These are phyloP conservation scores for Rutidosis leptorrhynchoides DNA, from an alignment of 129 eudicot species.

Conservation along the genomic window DNA sequence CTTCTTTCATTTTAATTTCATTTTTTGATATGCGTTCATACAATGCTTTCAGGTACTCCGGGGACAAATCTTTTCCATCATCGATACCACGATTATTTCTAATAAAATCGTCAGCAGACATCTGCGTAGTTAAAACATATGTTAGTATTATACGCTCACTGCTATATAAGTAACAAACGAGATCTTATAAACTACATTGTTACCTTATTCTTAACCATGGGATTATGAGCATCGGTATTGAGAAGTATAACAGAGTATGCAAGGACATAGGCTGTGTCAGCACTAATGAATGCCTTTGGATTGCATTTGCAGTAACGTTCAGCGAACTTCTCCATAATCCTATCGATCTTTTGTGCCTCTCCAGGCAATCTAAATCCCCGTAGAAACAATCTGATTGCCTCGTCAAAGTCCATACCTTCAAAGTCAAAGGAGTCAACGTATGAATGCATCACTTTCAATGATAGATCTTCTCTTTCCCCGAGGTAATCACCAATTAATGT, in stretches of 20 bases:
- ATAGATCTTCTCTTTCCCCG: constrained; percentile 91
- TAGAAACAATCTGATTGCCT: constrained; percentile 79
- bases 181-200: constrained; percentile 13
- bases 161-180: constrained; percentile 3
- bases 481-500: constrained; percentile 91
- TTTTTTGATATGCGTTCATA: constrained; percentile 82
- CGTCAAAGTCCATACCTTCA: constrained; percentile 86
- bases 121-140: constrained; percentile 46
- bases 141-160: constrained; percentile 17
- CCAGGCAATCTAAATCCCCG: constrained; percentile 96
- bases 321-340: constrained; percentile 98
- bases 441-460: constrained; percentile 93
- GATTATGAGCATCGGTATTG: constrained; percentile 98
- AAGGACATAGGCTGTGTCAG: constrained; percentile 98
- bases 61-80: constrained; percentile 91
- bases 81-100: constrained; percentile 98
- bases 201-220: constrained; percentile 98
- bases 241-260: constrained; percentile 94
- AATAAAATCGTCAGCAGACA: constrained; percentile 96
- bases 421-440: constrained; percentile 95
- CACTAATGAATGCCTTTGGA: constrained; percentile 88
- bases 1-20: constrained; percentile 98
- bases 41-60: constrained; percentile 81
- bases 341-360: constrained; percentile 98
- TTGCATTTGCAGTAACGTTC: constrained; percentile 97